Evolutionary conservation across 108 stramenopile species (phyloP), one percentile per base, ranked within the genome.

Genomic region (Fragilaria crotonensis): DNA sequence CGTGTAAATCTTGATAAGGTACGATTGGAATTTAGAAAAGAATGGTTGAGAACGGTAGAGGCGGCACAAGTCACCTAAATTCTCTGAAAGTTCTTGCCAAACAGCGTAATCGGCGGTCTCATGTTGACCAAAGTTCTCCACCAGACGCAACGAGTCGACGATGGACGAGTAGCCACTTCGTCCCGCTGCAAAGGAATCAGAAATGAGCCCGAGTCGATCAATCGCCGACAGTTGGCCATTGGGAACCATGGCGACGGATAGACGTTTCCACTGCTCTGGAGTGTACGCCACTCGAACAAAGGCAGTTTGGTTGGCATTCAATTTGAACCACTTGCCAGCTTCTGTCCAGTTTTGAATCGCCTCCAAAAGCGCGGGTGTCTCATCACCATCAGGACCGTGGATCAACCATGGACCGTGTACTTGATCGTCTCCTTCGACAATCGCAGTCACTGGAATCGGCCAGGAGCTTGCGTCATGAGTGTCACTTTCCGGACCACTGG

Each of bases 371-470:
- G 5, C 3, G 3, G 20, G 3, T 23, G 47, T 27, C 2, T 51
- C 47, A 29, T 60, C 59, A 4, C 27, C 25, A 25, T 60, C 25
- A n/a, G 59, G 59, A 7, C 59, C 59, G 9, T 48, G 45, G 7
- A 60, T 21, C 3, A 60, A n/a, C 59, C 59, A 50, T 9, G 59
- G 59, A 29, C 59, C 59, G 3, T 28, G 47, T 17, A 60, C 2
- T 49, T 4, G 21, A 4, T 62, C 51, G 4, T 17, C n/a, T 2
- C 62, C 62, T 62, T 62, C 62, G 27, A 62, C 27, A 20, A 23
- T 50, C 2, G 62, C 62, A 20, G 62, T 62, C 7, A 62, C 52
- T 4, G 62, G 50, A 30, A 62, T 62, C 14, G 62, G 58, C 63
- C 67, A 64, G 11, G 30, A 28, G 36, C 17, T 30, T 25, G 30